Conservation (phyloP, 257 asterid species). For the Nicotiana knightiana region DNA sequence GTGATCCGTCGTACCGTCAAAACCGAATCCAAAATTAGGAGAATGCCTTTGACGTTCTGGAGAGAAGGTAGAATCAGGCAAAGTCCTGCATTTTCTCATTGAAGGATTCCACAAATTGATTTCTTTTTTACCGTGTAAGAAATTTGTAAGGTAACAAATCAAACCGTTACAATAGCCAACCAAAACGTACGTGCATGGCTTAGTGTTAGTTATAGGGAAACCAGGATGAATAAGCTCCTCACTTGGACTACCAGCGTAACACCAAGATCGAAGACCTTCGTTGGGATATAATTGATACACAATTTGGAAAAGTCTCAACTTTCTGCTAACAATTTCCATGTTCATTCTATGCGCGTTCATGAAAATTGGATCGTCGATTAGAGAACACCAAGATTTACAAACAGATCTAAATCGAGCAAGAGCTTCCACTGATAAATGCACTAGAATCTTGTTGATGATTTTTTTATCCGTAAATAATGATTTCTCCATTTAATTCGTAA, state of each 20-base stretch:
- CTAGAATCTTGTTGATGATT: background rate
- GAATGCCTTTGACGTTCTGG: background rate
- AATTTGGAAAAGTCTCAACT: background rate
- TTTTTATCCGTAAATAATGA: background rate
- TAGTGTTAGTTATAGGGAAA: background rate
- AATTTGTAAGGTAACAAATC: background rate
- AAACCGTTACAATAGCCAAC: background rate
- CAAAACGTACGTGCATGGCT: background rate
- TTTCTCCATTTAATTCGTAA: conserved; percentile 1
- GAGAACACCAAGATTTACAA: background rate
- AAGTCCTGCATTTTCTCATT: background rate
- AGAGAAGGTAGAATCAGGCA: background rate
- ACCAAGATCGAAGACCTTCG: background rate
- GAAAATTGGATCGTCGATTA: background rate
- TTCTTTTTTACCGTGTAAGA: conserved; percentile 1
- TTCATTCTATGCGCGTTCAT: background rate
- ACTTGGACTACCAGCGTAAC: background rate
- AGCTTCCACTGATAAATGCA: background rate
- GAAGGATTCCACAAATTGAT: conserved; percentile 1
- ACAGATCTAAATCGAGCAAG: background rate
- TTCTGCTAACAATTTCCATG: background rate
- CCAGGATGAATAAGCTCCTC: background rate
- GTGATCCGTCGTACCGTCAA: background rate
- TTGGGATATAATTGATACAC: conserved; percentile 3
- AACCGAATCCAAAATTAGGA: background rate